Percentiles rank a stretch among this genome's conserved stretches.
Conservation (phyloP, 1,284 basidiomycete species). For the Ustilago bromivora region DNA sequence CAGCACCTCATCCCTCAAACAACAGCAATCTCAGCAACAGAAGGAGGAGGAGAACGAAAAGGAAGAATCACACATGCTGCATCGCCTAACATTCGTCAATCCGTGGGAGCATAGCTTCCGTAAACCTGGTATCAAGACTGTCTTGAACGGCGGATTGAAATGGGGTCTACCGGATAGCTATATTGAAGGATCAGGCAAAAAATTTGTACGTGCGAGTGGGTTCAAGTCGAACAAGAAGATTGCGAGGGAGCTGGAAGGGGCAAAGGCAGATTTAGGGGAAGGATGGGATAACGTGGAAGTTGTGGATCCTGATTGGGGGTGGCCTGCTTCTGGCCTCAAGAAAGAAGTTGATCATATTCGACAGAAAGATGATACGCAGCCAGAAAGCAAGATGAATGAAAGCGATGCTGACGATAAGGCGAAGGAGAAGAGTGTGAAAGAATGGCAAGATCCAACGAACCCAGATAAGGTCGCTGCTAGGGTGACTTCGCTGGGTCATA, state of each 20-base stretch:
- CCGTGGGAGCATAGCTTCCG: conserved; percentile 56
- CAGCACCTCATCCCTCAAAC: conserved; percentile 8
- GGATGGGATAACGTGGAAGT: conserved; percentile 49
- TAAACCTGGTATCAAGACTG: conserved; percentile 37
- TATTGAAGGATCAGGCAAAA: conserved; percentile 38
- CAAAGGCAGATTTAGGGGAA: conserved; percentile 22
- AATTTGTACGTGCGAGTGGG: conserved; percentile 14
- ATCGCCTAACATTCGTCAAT: conserved; percentile 47
- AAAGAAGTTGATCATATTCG: conserved; percentile 25
- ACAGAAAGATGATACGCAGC: not conserved
- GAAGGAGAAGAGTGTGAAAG: conserved; percentile 17
- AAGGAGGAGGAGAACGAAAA: conserved; percentile 4
- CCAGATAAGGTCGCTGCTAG: conserved; percentile 16
- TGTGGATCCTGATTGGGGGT: conserved; percentile 44
- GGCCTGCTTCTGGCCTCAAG: conserved; percentile 20
- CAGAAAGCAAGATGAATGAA: not conserved
- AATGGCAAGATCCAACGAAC: conserved; percentile 36
- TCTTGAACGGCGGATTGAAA: conserved; percentile 54
- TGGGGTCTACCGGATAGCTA: conserved; percentile 62
- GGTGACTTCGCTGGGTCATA: conserved; percentile 67
- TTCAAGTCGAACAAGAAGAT: conserved; percentile 37
- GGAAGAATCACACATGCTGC: conserved; percentile 36
- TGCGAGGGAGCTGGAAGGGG: conserved; percentile 12
- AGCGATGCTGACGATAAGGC: conserved; percentile 16
- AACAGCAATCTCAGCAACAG: conserved; percentile 4